Evolutionary conservation across 768 basidiomycete genomes (phyloP).

Genomic region (Phanerochaete carnosa): DNA sequence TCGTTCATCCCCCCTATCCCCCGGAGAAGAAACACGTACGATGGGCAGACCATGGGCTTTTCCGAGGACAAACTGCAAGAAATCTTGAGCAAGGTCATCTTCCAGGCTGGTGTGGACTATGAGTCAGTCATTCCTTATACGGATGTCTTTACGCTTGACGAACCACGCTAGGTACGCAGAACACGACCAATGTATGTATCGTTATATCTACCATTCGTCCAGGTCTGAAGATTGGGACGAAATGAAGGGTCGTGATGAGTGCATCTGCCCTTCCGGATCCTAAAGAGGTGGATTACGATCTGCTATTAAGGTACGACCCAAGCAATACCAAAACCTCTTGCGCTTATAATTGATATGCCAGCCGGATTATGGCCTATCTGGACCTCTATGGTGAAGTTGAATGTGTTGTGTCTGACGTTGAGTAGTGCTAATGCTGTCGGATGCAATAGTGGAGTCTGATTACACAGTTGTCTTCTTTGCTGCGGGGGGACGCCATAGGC

Average conservation of each 20-base stretch:
- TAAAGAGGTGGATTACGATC: slow-evolving; percentile 69
- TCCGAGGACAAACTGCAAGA: slow-evolving; percentile 51
- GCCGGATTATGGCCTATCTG: slow-evolving; percentile 75
- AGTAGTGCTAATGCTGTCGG: not conserved
- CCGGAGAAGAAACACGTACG: slow-evolving; percentile 31
- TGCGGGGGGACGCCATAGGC: slow-evolving; percentile 69
- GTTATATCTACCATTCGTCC: not conserved
- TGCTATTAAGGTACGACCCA: slow-evolving; percentile 61
- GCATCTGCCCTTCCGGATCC: slow-evolving; percentile 85
- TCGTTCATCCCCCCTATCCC: slow-evolving; percentile 34
- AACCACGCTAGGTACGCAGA: slow-evolving; percentile 34
- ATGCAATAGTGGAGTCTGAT: slow-evolving; percentile 73
- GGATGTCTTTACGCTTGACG: slow-evolving; percentile 6
- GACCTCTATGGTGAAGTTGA: slow-evolving; percentile 68
- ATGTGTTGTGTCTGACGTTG: not conserved
- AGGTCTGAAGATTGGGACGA: not conserved
- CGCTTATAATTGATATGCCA: slow-evolving; percentile 26
- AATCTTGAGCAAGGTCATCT: slow-evolving; percentile 70
- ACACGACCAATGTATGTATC: slow-evolving; percentile 79
- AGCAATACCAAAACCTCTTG: slow-evolving; percentile 6
- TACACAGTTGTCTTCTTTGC: slow-evolving; percentile 88
- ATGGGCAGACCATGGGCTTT: slow-evolving; percentile 8
- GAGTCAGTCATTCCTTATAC: slow-evolving; percentile 51
- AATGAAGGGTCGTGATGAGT: slow-evolving; percentile 73
- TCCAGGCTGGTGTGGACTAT: slow-evolving; percentile 87